These are phyloP conservation scores for Lophiostoma macrostomum DNA, from an alignment of 495 filamentous ascomycete genomes.

Conservation along the genomic window DNA sequence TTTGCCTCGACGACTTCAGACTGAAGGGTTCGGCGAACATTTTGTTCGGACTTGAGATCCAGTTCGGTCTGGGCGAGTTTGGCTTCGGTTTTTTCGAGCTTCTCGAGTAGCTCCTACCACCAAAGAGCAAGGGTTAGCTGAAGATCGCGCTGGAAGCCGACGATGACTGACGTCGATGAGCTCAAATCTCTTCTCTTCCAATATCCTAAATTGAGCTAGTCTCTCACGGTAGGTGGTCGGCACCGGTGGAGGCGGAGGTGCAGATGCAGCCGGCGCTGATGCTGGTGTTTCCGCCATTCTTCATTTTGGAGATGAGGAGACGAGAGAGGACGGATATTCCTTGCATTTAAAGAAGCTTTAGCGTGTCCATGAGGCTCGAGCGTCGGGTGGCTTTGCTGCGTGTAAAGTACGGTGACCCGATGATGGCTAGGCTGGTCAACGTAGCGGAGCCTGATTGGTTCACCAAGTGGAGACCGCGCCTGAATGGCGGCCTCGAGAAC, in stretches of 20 bases:
- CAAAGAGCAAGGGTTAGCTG: background rate
- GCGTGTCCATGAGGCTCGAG: background rate
- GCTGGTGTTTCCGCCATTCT: slow-evolving; percentile 19
- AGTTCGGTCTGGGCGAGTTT: slow-evolving; percentile 30
- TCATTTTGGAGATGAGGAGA: background rate
- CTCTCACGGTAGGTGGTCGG: slow-evolving; percentile 27
- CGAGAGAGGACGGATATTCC: background rate
- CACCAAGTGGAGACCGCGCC: background rate
- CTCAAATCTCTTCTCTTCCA: slow-evolving; percentile 31
- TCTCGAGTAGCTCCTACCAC: slow-evolving; percentile 28
- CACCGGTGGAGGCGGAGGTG: slow-evolving; percentile 1
- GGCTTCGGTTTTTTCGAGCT: slow-evolving; percentile 31
- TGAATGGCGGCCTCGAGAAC: slow-evolving; percentile 21
- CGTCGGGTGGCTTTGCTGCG: slow-evolving; percentile 27
- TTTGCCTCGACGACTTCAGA: slow-evolving; percentile 31
- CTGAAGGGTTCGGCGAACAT: slow-evolving; percentile 31
- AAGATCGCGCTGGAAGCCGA: background rate
- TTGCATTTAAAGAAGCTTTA: slow-evolving; percentile 4
- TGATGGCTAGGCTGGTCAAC: slow-evolving; percentile 30
- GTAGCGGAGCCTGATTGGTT: slow-evolving; percentile 30
- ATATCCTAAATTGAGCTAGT: slow-evolving; percentile 30
- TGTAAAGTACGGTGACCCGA: slow-evolving; percentile 27
- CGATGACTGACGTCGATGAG: slow-evolving; percentile 24
- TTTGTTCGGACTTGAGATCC: slow-evolving; percentile 32
- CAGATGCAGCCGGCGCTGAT: background rate